These are phyloP conservation scores for Ophiostoma sp. DNA, from an alignment of 2,329 filamentous ascomycete genomes.

Conservation along the genomic window DNA sequence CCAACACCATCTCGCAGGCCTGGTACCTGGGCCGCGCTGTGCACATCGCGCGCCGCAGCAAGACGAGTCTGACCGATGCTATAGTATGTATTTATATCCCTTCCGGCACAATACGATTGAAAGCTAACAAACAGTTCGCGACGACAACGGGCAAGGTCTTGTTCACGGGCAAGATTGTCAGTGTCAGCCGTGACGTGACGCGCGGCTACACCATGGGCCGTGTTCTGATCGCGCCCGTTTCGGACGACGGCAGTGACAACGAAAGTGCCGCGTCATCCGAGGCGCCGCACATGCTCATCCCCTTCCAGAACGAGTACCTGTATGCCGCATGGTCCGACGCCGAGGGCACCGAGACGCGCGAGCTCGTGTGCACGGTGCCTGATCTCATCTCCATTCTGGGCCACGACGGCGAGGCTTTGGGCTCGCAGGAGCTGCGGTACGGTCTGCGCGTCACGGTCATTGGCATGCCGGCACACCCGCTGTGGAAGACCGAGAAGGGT, in stretches of 20 bases:
- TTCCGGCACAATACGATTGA: neutral
- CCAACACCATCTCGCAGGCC: slow-evolving; percentile 6
- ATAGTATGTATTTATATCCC: neutral
- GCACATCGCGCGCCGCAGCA: slow-evolving; percentile 9
- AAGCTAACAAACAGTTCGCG: neutral
- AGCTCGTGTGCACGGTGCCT: slow-evolving; percentile 10
- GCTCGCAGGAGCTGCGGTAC: slow-evolving; percentile 14
- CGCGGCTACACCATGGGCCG: slow-evolving; percentile 6
- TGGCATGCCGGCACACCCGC: slow-evolving; percentile 6
- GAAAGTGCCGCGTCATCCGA: neutral
- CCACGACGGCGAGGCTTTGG: slow-evolving; percentile 9
- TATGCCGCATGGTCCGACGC: slow-evolving; percentile 7
- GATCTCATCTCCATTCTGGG: slow-evolving; percentile 8
- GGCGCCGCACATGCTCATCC: slow-evolving; percentile 9
- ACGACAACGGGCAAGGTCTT: neutral
- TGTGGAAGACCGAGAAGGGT: slow-evolving; percentile 10
- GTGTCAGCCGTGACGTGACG: neutral
- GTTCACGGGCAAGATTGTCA: slow-evolving; percentile 5
- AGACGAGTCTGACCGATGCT: neutral
- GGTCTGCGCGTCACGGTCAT: slow-evolving; percentile 10
- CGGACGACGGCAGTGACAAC: neutral
- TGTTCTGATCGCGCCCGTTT: neutral
- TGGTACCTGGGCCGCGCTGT: slow-evolving; percentile 11
- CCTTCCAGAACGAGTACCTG: slow-evolving; percentile 12
- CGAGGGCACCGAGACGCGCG: neutral